These are phyloP conservation scores for Phialemonium atrogriseum DNA, from an alignment of 2,329 filamentous ascomycete species.

Conservation along the genomic window DNA sequence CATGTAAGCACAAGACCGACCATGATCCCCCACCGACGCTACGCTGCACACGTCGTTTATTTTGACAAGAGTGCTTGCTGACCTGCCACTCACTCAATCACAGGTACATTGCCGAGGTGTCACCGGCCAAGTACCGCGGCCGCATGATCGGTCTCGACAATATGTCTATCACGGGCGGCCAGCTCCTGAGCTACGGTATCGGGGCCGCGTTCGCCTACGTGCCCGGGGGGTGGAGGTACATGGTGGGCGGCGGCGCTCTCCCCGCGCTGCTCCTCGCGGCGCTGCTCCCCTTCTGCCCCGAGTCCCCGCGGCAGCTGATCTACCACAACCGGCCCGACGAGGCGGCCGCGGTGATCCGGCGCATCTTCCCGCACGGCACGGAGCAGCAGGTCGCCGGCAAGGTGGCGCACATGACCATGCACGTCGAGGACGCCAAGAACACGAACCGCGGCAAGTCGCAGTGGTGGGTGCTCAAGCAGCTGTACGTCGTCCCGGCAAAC, in stretches of 20 bases:
- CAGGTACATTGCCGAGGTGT: slow-evolving; percentile 39
- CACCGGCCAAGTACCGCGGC: slow-evolving; percentile 39
- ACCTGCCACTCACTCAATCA: neutral
- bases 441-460: slow-evolving; percentile 29
- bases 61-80: neutral
- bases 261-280: slow-evolving; percentile 34
- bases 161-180: slow-evolving; percentile 33
- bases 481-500: slow-evolving; percentile 34
- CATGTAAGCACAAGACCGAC: too few species aligned
- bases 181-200: slow-evolving; percentile 31
- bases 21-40: too few species aligned
- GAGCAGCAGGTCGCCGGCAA: slow-evolving; percentile 34
- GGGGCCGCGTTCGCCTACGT: slow-evolving; percentile 30
- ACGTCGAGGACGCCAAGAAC: slow-evolving; percentile 27
- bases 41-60: too few species aligned
- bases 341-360: slow-evolving; percentile 26
- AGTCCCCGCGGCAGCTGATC: slow-evolving; percentile 38
- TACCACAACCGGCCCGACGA: slow-evolving; percentile 31
- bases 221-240: slow-evolving; percentile 38
- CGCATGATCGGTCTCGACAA: slow-evolving; percentile 40
- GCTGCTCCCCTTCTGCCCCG: slow-evolving; percentile 37
- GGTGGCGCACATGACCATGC: slow-evolving; percentile 28
- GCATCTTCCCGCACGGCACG: slow-evolving; percentile 32
- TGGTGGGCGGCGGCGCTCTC: slow-evolving; percentile 37
- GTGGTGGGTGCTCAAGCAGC: slow-evolving; percentile 34